Evolutionary conservation across 169 alveolate species (phyloP), one percentile per base, ranked within the genome.

Genomic region (Toxoplasma gondii): DNA sequence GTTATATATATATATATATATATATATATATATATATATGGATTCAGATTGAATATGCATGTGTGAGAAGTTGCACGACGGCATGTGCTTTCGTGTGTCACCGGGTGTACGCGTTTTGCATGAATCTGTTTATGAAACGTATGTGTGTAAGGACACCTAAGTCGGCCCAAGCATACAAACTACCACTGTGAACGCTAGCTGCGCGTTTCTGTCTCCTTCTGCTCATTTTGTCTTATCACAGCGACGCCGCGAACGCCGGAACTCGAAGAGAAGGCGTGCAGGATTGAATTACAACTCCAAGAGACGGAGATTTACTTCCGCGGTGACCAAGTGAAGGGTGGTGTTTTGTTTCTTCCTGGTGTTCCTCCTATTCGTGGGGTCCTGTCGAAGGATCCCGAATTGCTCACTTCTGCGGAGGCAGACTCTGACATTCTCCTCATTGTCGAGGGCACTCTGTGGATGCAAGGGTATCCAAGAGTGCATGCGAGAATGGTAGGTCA

Each of bases 361-460:
- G 86, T 36, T 17, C 39, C 86, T n/a, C 49, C 39, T 10, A 38
- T 78, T n/a, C 45, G 7, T 2, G 86, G 86, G 44, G 22, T 9
- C 1, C 43, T 78, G 86, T 19, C 43, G 86, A 78, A 78, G 86
- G 43, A 78, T 27, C 27, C 2, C 22, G 45, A 38, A 17, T 1
- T 78, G n/a, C 45, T 9, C 45, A 36, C 86, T 19, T 45, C 86
- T 19, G 86, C 86, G 22, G 86, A 78, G n/a, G 45, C 27, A 10
- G 86, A 78, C n/a, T n/a, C 86, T 19, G 86, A 78, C 44, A n/a
- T 19, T n/a, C 86, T 78, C 24, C 86, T 78, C 86, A 31, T 78
- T n/a, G 45, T 78, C 12, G 86, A 78, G 45, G 86, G 44, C 39
- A 78, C 45, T 10, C 86, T 78, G 39, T 78, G 86, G 86, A 4